Conservation (phyloP, 495 filamentous ascomycete genomes). For the Talaromyces adpressus region DNA sequence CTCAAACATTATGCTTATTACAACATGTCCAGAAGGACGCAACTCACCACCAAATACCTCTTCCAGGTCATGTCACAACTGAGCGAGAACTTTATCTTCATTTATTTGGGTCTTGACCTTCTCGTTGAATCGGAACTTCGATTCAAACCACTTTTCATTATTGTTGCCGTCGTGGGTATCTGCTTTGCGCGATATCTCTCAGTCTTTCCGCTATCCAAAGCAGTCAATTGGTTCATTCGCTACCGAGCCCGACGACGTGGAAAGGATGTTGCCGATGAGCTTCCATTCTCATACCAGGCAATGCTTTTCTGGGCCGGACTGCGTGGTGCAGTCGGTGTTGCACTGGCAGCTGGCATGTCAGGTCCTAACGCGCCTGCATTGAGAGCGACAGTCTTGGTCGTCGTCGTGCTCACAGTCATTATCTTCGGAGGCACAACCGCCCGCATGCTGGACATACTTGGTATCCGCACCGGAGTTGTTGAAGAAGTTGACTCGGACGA, state of each 20-base stretch:
- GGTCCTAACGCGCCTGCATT: conserved; percentile 73
- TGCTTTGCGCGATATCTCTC: conserved; percentile 87
- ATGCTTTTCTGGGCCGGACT: conserved; percentile 99
- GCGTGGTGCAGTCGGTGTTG: conserved; percentile 92
- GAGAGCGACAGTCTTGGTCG: conserved; percentile 88
- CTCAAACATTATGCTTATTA: conserved; percentile 99
- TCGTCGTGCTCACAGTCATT: conserved; percentile 95
- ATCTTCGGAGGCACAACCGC: conserved; percentile 97
- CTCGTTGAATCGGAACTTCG: conserved; percentile 83
- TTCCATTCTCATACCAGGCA: conserved; percentile 87
- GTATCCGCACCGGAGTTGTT: conserved; percentile 89
- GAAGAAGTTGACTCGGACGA: conserved; percentile 97
- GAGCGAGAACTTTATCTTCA: conserved; percentile 99
- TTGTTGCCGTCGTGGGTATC: conserved; percentile 84
- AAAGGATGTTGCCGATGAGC: conserved; percentile 74
- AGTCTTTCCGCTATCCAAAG: conserved; percentile 84
- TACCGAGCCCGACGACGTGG: conserved; percentile 80
- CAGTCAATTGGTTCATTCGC: conserved; percentile 90
- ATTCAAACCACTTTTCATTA: conserved; percentile 93
- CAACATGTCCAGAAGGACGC: conserved; percentile 97
- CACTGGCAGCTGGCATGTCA: conserved; percentile 78
- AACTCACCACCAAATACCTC: conserved; percentile 95
- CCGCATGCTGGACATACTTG: conserved; percentile 95
- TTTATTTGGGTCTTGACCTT: conserved; percentile 89
- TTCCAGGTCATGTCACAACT: conserved; percentile 93